Percentiles rank a stretch among this genome's conserved stretches.
phyloP scores from a whole-genome alignment of 2,329 filamentous ascomycete genomes.

The Chaetomium strumarium region DNA sequence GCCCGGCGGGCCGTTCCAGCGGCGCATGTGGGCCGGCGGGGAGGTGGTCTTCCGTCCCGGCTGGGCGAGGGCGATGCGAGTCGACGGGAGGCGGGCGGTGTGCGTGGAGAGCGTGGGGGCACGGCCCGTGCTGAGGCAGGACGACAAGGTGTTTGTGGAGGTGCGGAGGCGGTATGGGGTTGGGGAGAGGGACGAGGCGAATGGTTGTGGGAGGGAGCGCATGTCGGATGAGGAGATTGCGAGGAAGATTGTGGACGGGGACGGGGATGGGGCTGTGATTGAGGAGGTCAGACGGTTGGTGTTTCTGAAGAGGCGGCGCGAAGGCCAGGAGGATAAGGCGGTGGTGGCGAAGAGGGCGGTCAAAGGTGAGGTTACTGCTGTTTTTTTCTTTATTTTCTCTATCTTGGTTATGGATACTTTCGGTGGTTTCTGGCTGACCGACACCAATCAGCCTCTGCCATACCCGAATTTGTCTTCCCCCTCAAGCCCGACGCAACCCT shows the following conservation, averaged over 20 bases:
- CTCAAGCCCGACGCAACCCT: slow-evolving; percentile 63
- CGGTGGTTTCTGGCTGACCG: slow-evolving; percentile 10
- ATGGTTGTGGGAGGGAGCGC: slow-evolving; percentile 39
- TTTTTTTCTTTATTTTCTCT: not conserved
- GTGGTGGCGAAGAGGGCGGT: slow-evolving; percentile 19
- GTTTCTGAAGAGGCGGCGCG: slow-evolving; percentile 40
- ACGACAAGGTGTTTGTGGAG: slow-evolving; percentile 49
- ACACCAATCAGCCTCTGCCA: slow-evolving; percentile 30
- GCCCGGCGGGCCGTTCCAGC: slow-evolving; percentile 64
- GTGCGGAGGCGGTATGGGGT: slow-evolving; percentile 40
- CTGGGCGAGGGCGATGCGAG: slow-evolving; percentile 26
- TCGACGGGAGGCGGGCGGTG: slow-evolving; percentile 36
- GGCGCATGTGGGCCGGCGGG: slow-evolving; percentile 88
- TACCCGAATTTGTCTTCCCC: slow-evolving; percentile 38
- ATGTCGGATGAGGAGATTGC: slow-evolving; percentile 33
- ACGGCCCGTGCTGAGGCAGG: slow-evolving; percentile 27
- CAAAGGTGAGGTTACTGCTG: slow-evolving; percentile 4
- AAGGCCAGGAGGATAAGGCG: slow-evolving; percentile 21
- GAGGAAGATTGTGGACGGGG: slow-evolving; percentile 6
- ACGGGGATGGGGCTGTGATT: slow-evolving; percentile 28
- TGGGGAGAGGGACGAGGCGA: not conserved
- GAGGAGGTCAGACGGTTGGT: slow-evolving; percentile 47
- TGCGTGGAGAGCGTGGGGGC: slow-evolving; percentile 42
- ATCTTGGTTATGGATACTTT: not conserved
- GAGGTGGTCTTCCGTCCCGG: slow-evolving; percentile 49